Evolutionary conservation across 495 filamentous ascomycete genomes (phyloP).

Genomic region (Poronia punctata): DNA sequence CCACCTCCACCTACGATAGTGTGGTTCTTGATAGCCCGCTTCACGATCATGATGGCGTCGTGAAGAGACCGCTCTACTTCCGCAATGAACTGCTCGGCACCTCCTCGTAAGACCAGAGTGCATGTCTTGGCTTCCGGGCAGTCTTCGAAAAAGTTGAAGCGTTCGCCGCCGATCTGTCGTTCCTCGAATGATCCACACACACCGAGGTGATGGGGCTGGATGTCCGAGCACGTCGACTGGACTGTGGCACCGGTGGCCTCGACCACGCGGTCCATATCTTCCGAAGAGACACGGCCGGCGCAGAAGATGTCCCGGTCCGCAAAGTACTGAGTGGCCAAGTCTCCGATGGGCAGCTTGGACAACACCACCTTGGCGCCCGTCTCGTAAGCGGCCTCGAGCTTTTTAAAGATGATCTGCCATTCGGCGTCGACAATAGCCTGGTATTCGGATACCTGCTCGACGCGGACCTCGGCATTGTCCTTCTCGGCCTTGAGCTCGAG

Average conservation of each 20-base stretch:
- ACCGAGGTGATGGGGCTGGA: slow-evolving; percentile 80
- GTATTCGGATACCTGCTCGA: slow-evolving; percentile 98
- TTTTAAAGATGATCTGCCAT: slow-evolving; percentile 99
- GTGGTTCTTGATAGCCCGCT: slow-evolving; percentile 88
- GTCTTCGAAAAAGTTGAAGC: slow-evolving; percentile 96
- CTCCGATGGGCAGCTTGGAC: slow-evolving; percentile 94
- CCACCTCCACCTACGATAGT: slow-evolving; percentile 94
- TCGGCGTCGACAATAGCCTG: slow-evolving; percentile 98
- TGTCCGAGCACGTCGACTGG: slow-evolving; percentile 96
- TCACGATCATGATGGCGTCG: slow-evolving; percentile 99
- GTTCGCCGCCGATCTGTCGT: slow-evolving; percentile 92
- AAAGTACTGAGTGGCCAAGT: slow-evolving; percentile 96
- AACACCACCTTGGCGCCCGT: slow-evolving; percentile 95
- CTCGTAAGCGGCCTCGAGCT: slow-evolving; percentile 86
- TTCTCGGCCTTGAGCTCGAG: slow-evolving; percentile 97
- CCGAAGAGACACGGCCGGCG: slow-evolving; percentile 84
- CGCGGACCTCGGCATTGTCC: slow-evolving; percentile 96
- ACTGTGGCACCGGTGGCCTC: slow-evolving; percentile 88
- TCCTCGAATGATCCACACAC: slow-evolving; percentile 90
- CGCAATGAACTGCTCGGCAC: slow-evolving; percentile 97
- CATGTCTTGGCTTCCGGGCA: slow-evolving; percentile 95
- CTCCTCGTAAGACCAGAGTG: slow-evolving; percentile 89
- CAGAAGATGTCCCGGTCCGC: slow-evolving; percentile 98
- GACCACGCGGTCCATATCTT: slow-evolving; percentile 93
- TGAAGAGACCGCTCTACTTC: slow-evolving; percentile 96